Percentiles rank a stretch among this genome's conserved stretches.
Conservation (phyloP, 2,329 filamentous ascomycete species). For the Pyrenochaeta sp. region DNA sequence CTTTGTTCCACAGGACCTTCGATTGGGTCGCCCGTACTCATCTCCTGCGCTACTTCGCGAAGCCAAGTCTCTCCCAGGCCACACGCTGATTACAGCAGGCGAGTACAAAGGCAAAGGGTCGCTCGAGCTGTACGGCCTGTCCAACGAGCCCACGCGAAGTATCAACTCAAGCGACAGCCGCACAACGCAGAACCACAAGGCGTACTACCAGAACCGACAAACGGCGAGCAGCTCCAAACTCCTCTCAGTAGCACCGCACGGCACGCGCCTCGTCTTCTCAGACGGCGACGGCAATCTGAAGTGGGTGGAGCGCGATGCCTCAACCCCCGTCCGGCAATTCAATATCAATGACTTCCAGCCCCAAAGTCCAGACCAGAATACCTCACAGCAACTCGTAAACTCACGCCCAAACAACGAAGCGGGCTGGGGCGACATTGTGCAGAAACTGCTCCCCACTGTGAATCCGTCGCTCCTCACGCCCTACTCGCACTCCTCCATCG, state of each 20-base stretch:
- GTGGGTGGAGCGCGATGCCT: slow-evolving; percentile 89
- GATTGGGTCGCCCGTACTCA: slow-evolving; percentile 63
- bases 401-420: slow-evolving; percentile 16
- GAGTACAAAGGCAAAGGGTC: slow-evolving; percentile 93
- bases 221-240: slow-evolving; percentile 83
- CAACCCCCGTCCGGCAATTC: slow-evolving; percentile 62
- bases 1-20: slow-evolving; percentile 69
- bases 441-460: slow-evolving; percentile 74
- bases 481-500: not conserved
- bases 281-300: slow-evolving; percentile 86
- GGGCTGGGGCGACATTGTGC: slow-evolving; percentile 72
- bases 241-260: slow-evolving; percentile 81
- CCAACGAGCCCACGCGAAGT: slow-evolving; percentile 43
- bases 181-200: slow-evolving; percentile 54
- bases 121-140: slow-evolving; percentile 82
- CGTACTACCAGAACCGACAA: slow-evolving; percentile 72
- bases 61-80: slow-evolving; percentile 63
- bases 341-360: slow-evolving; percentile 61
- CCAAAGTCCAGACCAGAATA: not conserved
- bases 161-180: slow-evolving; percentile 39
- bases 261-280: slow-evolving; percentile 80
- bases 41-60: slow-evolving; percentile 63
- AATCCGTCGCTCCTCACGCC: slow-evolving; percentile 38
- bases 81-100: slow-evolving; percentile 81
- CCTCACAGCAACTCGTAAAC: not conserved